Percentiles rank a stretch among this genome's conserved stretches.
Conservation (phyloP, 2,329 filamentous ascomycete genomes). For the Hymenoscyphus salicellus region DNA sequence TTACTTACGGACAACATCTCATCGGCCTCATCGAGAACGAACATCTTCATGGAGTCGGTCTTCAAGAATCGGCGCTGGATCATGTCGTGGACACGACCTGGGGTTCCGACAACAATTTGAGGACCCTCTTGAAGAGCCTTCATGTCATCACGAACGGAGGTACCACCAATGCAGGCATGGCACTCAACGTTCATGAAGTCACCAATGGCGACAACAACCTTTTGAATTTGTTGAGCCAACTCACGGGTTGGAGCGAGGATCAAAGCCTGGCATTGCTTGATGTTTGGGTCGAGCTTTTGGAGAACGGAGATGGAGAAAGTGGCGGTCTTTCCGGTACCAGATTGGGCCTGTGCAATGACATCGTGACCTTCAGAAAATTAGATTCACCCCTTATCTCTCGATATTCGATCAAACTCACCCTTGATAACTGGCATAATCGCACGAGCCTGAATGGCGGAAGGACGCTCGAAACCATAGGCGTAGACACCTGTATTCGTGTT, state of each 20-base stretch:
- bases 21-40: slow-evolving; percentile 98
- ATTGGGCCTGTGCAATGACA: slow-evolving; percentile 78
- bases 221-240: slow-evolving; percentile 98
- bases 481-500: slow-evolving; percentile 65
- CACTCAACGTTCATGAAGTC: slow-evolving; percentile 99
- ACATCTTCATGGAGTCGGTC: slow-evolving; percentile 99
- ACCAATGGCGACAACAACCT: slow-evolving; percentile 96
- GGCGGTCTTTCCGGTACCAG: slow-evolving; percentile 44
- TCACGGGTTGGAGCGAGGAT: slow-evolving; percentile 98
- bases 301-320: slow-evolving; percentile 99
- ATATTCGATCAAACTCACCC: slow-evolving; percentile 57
- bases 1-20: slow-evolving; percentile 86
- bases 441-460: slow-evolving; percentile 99
- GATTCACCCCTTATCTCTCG: slow-evolving; percentile 11
- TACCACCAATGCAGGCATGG: slow-evolving; percentile 99
- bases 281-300: slow-evolving; percentile 92
- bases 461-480: slow-evolving; percentile 99
- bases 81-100: slow-evolving; percentile 99
- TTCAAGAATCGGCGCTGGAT: slow-evolving; percentile 96
- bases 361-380: slow-evolving; percentile 67
- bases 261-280: slow-evolving; percentile 97
- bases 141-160: slow-evolving; percentile 97
- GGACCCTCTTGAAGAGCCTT: slow-evolving; percentile 93
- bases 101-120: slow-evolving; percentile 96
- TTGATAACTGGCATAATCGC: slow-evolving; percentile 99